Evolutionary conservation across 345 rosid species (phyloP), one percentile per base, ranked within the genome.

Genomic region (Dipteronia dyeriana): DNA sequence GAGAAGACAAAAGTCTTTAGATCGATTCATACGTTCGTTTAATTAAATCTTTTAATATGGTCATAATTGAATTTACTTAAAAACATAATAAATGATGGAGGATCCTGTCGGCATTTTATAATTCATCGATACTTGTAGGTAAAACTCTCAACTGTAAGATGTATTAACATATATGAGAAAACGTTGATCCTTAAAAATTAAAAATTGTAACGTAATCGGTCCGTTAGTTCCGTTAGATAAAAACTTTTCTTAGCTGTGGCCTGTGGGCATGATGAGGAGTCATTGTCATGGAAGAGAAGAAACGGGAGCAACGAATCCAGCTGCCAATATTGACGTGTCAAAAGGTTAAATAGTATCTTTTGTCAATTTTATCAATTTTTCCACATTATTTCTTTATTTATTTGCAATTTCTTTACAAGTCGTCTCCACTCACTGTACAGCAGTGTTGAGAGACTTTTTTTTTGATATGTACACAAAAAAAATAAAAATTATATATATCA

Each of bases 221-320:
- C 16, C 54, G 54, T 49, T 14, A 4, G 4, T 8, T 11, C 4
- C 5, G 34, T 34, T 34, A 4, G 38, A 49, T 49, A 3, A 12
- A 57, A 3, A 9, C 9, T 57, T 17, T 57, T 57, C 23, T 57
- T 57, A 7, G 38, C 4, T 34, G 62, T 5, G 22, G 26, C 1
- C 26, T 0, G 1, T 26, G 26, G 62, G 62, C 62, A 19, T 6
- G 38, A 34, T 34, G 5, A 34, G 38, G 53, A 34, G 67, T 73
- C 76, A 45, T 10, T 16, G 6, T 59, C 34, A 41, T 20, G 12
- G 38, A 47, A 34, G 38, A 34, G 38, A 34, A 34, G 38, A 34
- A 31, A 34, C 4, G 60, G 38, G 13, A 31, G 14, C 68, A 61
- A 43, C 62, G 76, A 25, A 74, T 74, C 68, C 12, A 25, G 76